A percentile compares a stretch with the other conserved stretches of the same genome.
Conservation (phyloP, 192 early-diverging fungal species). For the Backusella luteola region DNA sequence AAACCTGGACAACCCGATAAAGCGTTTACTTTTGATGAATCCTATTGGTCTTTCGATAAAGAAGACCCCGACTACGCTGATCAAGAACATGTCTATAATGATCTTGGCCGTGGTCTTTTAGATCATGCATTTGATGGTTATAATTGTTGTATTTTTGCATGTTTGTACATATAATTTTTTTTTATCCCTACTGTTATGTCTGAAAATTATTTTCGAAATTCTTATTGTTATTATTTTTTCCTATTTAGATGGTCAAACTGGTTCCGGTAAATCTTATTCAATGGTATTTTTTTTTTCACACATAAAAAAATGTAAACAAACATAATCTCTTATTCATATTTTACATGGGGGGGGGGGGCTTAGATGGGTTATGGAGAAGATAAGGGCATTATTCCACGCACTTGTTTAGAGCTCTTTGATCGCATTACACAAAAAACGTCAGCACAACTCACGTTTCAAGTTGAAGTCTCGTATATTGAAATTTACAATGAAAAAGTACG, state of each 20-base stretch:
- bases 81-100: slow-evolving; percentile 74
- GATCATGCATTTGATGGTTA: slow-evolving; percentile 90
- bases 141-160: slow-evolving; percentile 95
- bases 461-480: slow-evolving; percentile 89
- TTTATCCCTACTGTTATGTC: not conserved
- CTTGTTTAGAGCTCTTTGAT: slow-evolving; percentile 77
- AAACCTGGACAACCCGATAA: slow-evolving; percentile 51
- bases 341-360: slow-evolving; percentile 24
- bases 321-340: not conserved
- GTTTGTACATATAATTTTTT: slow-evolving; percentile 25
- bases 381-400: slow-evolving; percentile 84
- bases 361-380: slow-evolving; percentile 75
- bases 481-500: slow-evolving; percentile 86
- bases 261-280: slow-evolving; percentile 73
- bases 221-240: not conserved
- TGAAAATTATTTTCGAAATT: slow-evolving; percentile 22
- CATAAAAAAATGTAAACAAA: not conserved
- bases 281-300: slow-evolving; percentile 42
- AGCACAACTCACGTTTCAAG: slow-evolving; percentile 50
- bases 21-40: slow-evolving; percentile 83
- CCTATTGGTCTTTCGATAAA: slow-evolving; percentile 80
- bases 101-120: slow-evolving; percentile 75
- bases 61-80: slow-evolving; percentile 60
- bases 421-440: slow-evolving; percentile 49
- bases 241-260: slow-evolving; percentile 71